phyloP scores from a whole-genome alignment of 2,329 filamentous ascomycete genomes.

The Cytospora schulzeri region DNA sequence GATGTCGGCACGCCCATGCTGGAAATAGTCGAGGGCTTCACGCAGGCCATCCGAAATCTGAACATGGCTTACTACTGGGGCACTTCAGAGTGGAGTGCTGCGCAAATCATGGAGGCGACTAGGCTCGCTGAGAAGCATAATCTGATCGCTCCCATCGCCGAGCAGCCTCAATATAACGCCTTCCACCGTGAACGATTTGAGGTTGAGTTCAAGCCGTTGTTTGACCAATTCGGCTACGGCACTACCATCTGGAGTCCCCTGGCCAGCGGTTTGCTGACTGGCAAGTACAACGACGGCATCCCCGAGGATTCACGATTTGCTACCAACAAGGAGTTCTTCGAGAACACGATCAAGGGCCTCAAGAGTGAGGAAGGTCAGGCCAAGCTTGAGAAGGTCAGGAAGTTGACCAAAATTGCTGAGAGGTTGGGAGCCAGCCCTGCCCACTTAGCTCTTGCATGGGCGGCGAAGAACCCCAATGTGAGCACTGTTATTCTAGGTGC shows the following conservation, averaged over 20 bases:
- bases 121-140: constrained; percentile 57
- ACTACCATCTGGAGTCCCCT: constrained; percentile 58
- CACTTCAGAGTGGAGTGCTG: constrained; percentile 61
- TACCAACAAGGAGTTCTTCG: constrained; percentile 57
- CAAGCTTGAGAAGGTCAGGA: constrained; percentile 59
- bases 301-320: constrained; percentile 63
- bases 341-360: constrained; percentile 50
- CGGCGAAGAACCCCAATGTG: constrained; percentile 62
- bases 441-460: constrained; percentile 63
- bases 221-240: constrained; percentile 58
- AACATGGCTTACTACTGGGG: constrained; percentile 65
- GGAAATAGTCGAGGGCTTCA: constrained; percentile 60
- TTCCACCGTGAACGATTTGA: constrained; percentile 64
- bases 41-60: constrained; percentile 51
- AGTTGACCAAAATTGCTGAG: constrained; percentile 64
- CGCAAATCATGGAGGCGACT: constrained; percentile 61
- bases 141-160: constrained; percentile 53
- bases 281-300: constrained; percentile 67
- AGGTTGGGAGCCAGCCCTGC: constrained; percentile 61
- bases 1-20: constrained; percentile 62
- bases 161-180: constrained; percentile 61
- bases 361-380: constrained; percentile 55
- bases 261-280: constrained; percentile 59
- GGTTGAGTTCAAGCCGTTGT: constrained; percentile 61
- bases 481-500: constrained; percentile 64